Base-by-base conservation (phyloP, 805 yeast genomes). In the Suhomyces tanzawaensis region DNA sequence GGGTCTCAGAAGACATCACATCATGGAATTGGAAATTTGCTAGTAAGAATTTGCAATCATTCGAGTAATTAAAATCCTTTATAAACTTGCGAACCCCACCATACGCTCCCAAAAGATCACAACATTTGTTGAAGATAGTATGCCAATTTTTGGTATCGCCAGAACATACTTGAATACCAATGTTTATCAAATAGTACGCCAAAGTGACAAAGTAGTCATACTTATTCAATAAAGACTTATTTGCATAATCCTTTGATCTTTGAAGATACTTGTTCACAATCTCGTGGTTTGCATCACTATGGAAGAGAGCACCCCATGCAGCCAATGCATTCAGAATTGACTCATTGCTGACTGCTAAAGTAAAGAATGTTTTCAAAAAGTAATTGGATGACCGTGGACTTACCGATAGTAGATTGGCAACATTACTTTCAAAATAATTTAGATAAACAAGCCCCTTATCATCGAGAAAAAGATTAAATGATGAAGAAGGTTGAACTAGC, bases 21-120 rank as follows among this genome's bases (percentile, higher is more conserved):
- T 72, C 77, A 50, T 70, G 74, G 47, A 55, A 66, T 34, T 66
- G 69, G 41, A 70, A 62, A 45, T 66, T 66, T 4, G 73, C 58
- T 6, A 67, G 38, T 15, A 72, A 49, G 64, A 71, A 71, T 44
- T 64, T 68, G 2, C 60, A 62, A 37, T 69, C 73, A 40, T 62
- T 66, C 4, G 66, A 51, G 39, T 52, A 52, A 29, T 49, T 43
- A 41, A 60, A 62, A 16, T 54, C 59, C 18, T 46, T 22, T n/a
- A 57, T 41, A 41, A 71, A 62, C 34, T 61, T 60, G 8, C 36
- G 27, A 3, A 69, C 38, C 5, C 71, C 70, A 4, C 75, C 76
- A 41, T 56, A 65, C 13, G 51, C 45, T 21, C 40, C 37, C 13
- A 71, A 32, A 8, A 66, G 38, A 24, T 54, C 53, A 25, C 53